Evolutionary conservation across 768 basidiomycete genomes (phyloP).

Genomic region (Tubosaeta brunneosetosa): DNA sequence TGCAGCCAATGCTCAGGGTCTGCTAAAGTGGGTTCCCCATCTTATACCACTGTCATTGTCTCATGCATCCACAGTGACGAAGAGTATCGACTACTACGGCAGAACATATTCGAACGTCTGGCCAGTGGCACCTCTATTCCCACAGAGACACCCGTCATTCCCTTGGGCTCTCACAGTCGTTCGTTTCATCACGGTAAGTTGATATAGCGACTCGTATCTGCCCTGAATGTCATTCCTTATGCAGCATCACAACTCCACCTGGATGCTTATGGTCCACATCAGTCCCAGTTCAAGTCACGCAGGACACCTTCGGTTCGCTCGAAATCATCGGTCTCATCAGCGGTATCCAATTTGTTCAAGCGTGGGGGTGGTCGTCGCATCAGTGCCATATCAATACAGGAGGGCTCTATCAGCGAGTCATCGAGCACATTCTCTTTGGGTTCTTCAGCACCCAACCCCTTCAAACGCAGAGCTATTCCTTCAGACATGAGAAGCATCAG

Average conservation of each 20-base stretch:
- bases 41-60: neutral
- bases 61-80: slow-evolving; percentile 54
- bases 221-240: slow-evolving; percentile 7
- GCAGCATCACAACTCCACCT: slow-evolving; percentile 18
- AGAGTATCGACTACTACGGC: slow-evolving; percentile 78
- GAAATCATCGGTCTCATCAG: slow-evolving; percentile 48
- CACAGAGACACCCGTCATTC: slow-evolving; percentile 59
- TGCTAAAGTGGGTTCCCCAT: slow-evolving; percentile 55
- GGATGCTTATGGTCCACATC: slow-evolving; percentile 22
- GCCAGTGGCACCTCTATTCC: slow-evolving; percentile 55
- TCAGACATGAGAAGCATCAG: slow-evolving; percentile 33
- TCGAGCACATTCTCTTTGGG: slow-evolving; percentile 38
- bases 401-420: slow-evolving; percentile 38
- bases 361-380: slow-evolving; percentile 38
- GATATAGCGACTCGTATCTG: neutral
- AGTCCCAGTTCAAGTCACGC: slow-evolving; percentile 31
- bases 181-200: slow-evolving; percentile 14
- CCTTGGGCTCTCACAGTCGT: slow-evolving; percentile 39
- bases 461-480: slow-evolving; percentile 44
- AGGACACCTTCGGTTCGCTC: slow-evolving; percentile 52
- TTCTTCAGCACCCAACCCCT: slow-evolving; percentile 30
- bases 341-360: slow-evolving; percentile 48
- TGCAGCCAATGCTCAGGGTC: slow-evolving; percentile 71
- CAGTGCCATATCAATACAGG: slow-evolving; percentile 38
- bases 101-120: slow-evolving; percentile 80